A percentile compares a stretch with the other conserved stretches of the same genome.
These are phyloP conservation scores for Solanum clarkiae DNA, from an alignment of 257 asterid species.

Conservation along the genomic window DNA sequence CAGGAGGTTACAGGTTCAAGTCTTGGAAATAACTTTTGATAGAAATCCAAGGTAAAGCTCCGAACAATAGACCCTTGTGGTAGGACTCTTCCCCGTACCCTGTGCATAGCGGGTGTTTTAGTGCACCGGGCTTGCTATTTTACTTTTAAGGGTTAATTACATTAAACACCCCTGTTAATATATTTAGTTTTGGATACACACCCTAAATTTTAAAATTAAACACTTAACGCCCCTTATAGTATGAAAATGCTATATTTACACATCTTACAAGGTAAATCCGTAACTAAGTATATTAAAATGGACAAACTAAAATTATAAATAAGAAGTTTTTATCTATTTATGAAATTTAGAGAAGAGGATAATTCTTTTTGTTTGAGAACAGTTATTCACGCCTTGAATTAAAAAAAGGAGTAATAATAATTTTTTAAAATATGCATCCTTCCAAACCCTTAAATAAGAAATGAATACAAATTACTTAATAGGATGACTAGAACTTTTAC, in stretches of 20 bases:
- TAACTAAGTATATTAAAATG: not conserved
- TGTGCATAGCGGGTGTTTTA: too few relatives aligned
- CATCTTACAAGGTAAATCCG: not conserved
- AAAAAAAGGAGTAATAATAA: not conserved
- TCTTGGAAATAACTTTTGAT: too few relatives aligned
- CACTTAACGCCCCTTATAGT: not conserved
- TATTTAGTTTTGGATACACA: not conserved
- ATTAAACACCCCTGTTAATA: not conserved
- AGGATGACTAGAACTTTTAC: not conserved
- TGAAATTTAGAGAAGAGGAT: not conserved
- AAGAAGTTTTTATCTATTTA: not conserved
- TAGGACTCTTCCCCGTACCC: too few relatives aligned
- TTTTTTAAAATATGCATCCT: not conserved
- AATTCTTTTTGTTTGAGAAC: not conserved
- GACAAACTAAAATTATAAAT: not conserved
- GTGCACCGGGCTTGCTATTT: too few relatives aligned
- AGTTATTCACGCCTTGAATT: not conserved
- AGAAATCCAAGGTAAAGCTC: too few relatives aligned
- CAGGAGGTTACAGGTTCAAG: too few relatives aligned
- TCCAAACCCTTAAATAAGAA: not conserved
- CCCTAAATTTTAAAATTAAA: not conserved
- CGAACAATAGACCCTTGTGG: too few relatives aligned
- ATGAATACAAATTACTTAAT: not conserved
- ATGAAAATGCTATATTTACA: not conserved
- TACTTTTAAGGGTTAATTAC: not conserved